Evolutionary conservation across 768 basidiomycete species (phyloP).

Genomic region (Russula ochroleuca): DNA sequence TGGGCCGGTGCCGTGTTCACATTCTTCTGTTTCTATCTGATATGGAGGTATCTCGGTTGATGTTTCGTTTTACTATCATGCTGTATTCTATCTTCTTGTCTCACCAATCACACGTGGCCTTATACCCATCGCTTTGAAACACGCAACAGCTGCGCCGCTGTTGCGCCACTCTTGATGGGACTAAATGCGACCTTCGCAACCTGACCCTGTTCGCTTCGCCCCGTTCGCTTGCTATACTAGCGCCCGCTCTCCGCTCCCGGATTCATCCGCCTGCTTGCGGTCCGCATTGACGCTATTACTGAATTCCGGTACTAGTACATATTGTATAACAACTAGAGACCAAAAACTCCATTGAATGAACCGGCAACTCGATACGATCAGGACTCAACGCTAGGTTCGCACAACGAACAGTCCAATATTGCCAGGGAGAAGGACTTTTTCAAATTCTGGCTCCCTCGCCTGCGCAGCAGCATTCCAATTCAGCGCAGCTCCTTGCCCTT

Average conservation of each 20-base stretch:
- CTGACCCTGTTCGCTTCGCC: too few species aligned
- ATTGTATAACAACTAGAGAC: background rate
- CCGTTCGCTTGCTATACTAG: too few species aligned
- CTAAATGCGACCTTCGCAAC: too few species aligned
- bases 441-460: background rate
- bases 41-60: slow-evolving; percentile 84
- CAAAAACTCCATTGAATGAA: background rate
- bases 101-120: slow-evolving; percentile 5
- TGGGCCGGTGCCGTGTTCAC: slow-evolving; percentile 79
- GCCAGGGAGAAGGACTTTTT: background rate
- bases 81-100: slow-evolving; percentile 5
- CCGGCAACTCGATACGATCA: background rate
- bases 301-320: background rate
- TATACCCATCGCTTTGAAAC: background rate
- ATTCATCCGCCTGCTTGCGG: background rate
- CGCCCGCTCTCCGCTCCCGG: background rate
- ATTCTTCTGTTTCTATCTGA: slow-evolving; percentile 89
- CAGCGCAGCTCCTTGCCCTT: background rate
- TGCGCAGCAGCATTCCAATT: background rate
- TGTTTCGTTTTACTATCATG: background rate
- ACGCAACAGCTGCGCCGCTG: background rate
- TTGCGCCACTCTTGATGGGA: background rate
- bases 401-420: background rate
- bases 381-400: background rate
- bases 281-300: background rate